A percentile compares a stretch with the other conserved stretches of the same genome.
These are phyloP conservation scores for Berberis thunbergii DNA, from an alignment of 164 flowering plant genomes.

Conservation along the genomic window DNA sequence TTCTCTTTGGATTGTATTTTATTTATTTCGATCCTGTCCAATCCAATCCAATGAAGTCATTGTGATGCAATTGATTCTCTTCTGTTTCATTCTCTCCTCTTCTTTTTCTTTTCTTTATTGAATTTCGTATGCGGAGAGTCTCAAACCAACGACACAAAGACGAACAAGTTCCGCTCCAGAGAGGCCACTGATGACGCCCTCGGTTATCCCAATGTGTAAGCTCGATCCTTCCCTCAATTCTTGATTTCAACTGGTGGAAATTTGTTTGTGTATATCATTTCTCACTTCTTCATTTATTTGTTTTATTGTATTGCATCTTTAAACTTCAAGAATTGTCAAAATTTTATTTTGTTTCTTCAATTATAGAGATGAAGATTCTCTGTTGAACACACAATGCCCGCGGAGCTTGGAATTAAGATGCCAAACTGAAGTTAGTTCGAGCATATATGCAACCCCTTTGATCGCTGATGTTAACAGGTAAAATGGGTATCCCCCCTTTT, in stretches of 20 bases:
- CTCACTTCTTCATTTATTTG: not conserved
- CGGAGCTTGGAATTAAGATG: constrained; percentile 87
- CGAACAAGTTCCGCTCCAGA: constrained; percentile 73
- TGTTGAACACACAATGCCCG: constrained; percentile 87
- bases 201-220: constrained; percentile 74
- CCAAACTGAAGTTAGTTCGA: constrained; percentile 97
- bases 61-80: not conserved
- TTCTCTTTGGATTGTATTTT: too few species aligned
- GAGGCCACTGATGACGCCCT: constrained; percentile 71
- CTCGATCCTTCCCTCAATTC: not conserved
- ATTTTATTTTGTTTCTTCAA: not conserved
- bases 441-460: constrained; percentile 90
- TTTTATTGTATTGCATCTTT: too few species aligned
- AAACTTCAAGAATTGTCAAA: too few species aligned
- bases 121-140: not conserved
- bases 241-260: not conserved
- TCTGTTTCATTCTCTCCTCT: not conserved
- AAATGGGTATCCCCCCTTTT: too few species aligned
- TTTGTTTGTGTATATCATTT: not conserved
- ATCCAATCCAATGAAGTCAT: not conserved
- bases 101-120: not conserved
- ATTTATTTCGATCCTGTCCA: too few species aligned
- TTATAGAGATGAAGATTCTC: constrained; percentile 71
- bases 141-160: not conserved
- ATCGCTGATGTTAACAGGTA: constrained; percentile 95